Percentiles rank a stretch among this genome's conserved stretches.
Evolutionary conservation across 257 asterid genomes (phyloP).

Genomic region (Cordia subcordata): DNA sequence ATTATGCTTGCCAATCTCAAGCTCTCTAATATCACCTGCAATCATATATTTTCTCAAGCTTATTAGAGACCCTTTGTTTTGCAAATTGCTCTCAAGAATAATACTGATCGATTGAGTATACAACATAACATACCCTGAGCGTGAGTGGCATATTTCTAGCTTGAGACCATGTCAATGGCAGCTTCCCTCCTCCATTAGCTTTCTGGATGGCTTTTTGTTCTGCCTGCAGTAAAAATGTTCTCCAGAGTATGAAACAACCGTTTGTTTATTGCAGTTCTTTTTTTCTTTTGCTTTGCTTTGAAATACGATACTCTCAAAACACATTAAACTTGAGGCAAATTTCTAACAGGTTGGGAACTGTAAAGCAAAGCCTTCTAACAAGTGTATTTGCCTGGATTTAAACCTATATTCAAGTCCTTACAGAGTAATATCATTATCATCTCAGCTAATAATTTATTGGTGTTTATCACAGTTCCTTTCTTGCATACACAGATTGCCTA

Average conservation of each 20-base stretch:
- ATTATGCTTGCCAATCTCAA: conserved; percentile 85
- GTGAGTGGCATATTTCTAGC: conserved; percentile 82
- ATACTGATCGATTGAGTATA: neutral
- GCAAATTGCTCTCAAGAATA: neutral
- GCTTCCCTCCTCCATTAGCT: conserved; percentile 44
- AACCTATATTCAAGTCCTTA: no score
- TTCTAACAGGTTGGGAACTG: no score
- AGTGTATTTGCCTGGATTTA: no score
- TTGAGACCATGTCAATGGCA: conserved; percentile 60
- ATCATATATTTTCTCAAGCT: conserved; percentile 1
- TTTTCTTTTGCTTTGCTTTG: no score
- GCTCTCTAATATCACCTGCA: conserved; percentile 77
- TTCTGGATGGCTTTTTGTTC: conserved; percentile 52
- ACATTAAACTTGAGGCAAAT: no score
- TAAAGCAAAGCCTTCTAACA: no score
- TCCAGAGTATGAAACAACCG: no score
- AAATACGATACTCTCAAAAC: no score
- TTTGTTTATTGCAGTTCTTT: no score
- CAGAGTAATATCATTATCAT: no score
- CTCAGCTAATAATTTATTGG: no score
- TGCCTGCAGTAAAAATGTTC: conserved; percentile 31
- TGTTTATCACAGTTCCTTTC: no score
- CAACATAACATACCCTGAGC: conserved; percentile 42
- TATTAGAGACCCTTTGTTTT: conserved; percentile 2
- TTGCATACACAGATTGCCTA: neutral